Conservation (phyloP, 768 basidiomycete genomes). For the Coprinopsis cinerea region DNA sequence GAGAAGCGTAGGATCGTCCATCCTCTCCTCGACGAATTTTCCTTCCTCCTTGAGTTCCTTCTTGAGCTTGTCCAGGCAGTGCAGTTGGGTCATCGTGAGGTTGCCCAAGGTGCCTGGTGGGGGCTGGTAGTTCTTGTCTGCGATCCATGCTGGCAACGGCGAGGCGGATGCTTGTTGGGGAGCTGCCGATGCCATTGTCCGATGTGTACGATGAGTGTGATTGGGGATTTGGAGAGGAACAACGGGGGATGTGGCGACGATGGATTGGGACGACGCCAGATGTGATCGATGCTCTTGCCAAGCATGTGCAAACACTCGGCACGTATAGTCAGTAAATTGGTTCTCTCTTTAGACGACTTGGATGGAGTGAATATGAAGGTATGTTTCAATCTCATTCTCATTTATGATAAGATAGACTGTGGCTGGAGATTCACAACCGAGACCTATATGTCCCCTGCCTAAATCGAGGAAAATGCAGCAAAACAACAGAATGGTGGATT, state of each 20-base stretch:
- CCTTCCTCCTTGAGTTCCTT: constrained; percentile 59
- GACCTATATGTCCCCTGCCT: constrained; percentile 53
- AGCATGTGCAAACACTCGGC: too few relatives aligned
- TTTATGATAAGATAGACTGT: too few relatives aligned
- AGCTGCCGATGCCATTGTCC: not conserved
- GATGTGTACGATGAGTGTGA: not conserved
- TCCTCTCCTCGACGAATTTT: constrained; percentile 53
- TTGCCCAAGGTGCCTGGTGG: constrained; percentile 77
- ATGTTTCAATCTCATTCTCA: too few relatives aligned
- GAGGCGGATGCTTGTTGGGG: constrained; percentile 44
- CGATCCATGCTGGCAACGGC: constrained; percentile 50
- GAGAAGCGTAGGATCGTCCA: constrained; percentile 67
- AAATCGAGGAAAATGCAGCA: constrained; percentile 40
- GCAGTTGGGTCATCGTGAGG: constrained; percentile 55
- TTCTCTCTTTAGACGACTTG: too few relatives aligned
- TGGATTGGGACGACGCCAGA: too few relatives aligned
- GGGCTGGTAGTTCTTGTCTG: constrained; percentile 61
- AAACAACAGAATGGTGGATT: too few relatives aligned
- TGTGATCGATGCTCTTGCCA: too few relatives aligned
- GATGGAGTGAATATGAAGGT: too few relatives aligned
- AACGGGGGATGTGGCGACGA: too few relatives aligned
- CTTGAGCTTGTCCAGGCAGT: constrained; percentile 66
- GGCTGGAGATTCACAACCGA: constrained; percentile 46
- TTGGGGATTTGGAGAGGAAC: too few relatives aligned
- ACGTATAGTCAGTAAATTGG: too few relatives aligned